phyloP scores from a whole-genome alignment of 306 rosid genomes.

The Fagus crenata region DNA sequence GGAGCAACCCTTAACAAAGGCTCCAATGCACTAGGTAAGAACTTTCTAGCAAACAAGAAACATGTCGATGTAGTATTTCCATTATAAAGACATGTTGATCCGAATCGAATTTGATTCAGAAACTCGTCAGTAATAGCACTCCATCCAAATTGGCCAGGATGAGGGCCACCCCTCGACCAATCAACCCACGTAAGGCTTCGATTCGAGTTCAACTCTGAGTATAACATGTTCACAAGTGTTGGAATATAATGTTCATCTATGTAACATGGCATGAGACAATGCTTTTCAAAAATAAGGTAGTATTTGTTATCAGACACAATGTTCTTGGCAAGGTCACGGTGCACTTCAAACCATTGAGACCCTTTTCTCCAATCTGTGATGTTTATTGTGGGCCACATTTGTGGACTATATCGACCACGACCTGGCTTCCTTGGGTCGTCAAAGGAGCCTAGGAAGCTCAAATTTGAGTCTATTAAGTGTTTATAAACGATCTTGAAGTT shows the following conservation, averaged over 20 bases:
- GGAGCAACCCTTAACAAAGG: conserved; percentile 49
- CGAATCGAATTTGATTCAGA: conserved; percentile 46
- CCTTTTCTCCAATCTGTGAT: conserved; percentile 64
- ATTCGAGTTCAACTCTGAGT: conserved; percentile 33
- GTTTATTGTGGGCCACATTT: conserved; percentile 48
- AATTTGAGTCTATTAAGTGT: conserved; percentile 44
- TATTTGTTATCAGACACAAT: conserved; percentile 49
- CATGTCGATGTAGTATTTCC: conserved; percentile 48
- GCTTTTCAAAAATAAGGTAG: conserved; percentile 34
- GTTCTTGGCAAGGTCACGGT: conserved; percentile 46
- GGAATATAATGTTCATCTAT: conserved; percentile 66
- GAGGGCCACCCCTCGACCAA: conserved; percentile 62
- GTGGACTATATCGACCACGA: conserved; percentile 49
- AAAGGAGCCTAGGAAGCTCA: conserved; percentile 38
- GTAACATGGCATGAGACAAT: conserved; percentile 49
- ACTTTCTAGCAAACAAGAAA: conserved; percentile 65
- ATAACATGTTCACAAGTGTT: conserved; percentile 42
- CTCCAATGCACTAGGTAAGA: conserved; percentile 48
- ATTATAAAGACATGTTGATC: conserved; percentile 39
- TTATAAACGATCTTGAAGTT: conserved; percentile 47
- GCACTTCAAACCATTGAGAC: conserved; percentile 67
- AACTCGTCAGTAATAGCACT: conserved; percentile 42
- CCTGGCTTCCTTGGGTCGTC: conserved; percentile 48
- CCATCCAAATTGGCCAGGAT: conserved; percentile 43
- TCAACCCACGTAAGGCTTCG: conserved; percentile 60